Evolutionary conservation across 2,329 filamentous ascomycete genomes (phyloP), one percentile per base, ranked within the genome.

Genomic region (Aspergillus spinulosporus): DNA sequence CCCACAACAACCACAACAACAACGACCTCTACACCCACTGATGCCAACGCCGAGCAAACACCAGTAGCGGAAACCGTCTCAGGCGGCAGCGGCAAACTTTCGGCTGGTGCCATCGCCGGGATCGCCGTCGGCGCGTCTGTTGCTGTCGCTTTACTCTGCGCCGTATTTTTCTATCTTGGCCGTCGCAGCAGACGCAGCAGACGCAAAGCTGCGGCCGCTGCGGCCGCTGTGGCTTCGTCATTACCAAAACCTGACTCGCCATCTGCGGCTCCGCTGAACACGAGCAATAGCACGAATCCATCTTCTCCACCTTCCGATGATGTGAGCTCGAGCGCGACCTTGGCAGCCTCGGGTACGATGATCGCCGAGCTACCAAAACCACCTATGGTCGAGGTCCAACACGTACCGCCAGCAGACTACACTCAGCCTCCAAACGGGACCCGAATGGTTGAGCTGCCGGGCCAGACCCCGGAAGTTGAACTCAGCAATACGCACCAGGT

Each of bases 91-190:
- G 28, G 31, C 42, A 26, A 21, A 29, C 37, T 59, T 32, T 54
- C 53, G 5, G 42, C 40, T 6, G 54, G 57, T 14, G 57, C 39
- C 9, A 59, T 59, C 11, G 50, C 50, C 3, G 51, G 54, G 5
- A 54, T 59, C 31, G 51, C 47, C 15, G 40, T 59, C 43, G 58
- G 54, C 11, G 49, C 46, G 11, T 21, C 52, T 21, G 51, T 40
- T 3, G 54, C 45, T 4, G 28, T 52, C 11, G 50, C 36, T 8
- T 12, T 54, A n/a, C 42, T 57, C 9, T 52, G 50, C 34, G 42
- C 34, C 8, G 40, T 50, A 31, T 52, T 34, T 28, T 59, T 57
- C 54, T 54, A 37, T 12, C 32, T 57, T 11, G 54, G 58, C 14
- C 36, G 45, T 40, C 57, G 57, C 21, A 47, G 28, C 7, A 36